A percentile compares a stretch with the other conserved stretches of the same genome.
Evolutionary conservation across 257 asterid genomes (phyloP).

Genomic region (Echites panduratus): DNA sequence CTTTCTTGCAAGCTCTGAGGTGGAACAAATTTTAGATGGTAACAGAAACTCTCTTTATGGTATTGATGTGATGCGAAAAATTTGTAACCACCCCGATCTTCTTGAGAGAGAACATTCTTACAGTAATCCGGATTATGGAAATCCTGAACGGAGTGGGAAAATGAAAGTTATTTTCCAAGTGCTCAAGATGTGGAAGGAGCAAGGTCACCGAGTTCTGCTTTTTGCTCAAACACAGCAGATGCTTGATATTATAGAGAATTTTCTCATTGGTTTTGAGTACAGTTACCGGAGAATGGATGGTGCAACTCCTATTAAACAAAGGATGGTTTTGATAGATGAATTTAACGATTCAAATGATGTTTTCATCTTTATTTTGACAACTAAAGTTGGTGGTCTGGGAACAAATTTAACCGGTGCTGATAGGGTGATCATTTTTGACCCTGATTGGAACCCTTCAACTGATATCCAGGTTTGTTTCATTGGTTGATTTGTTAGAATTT

Average conservation of each 20-base stretch:
- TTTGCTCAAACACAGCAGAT: conserved; percentile 94
- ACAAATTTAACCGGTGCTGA: conserved; percentile 95
- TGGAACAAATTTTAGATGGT: conserved; percentile 87
- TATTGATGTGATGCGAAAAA: conserved; percentile 94
- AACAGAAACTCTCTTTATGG: conserved; percentile 82
- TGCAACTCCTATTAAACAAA: conserved; percentile 73
- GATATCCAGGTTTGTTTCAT: conserved; percentile 76
- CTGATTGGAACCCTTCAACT: conserved; percentile 99
- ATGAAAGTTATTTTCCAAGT: conserved; percentile 85
- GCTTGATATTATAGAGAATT: conserved; percentile 94
- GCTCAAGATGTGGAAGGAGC: conserved; percentile 92
- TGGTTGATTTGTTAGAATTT: conserved; percentile 10
- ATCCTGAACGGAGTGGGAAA: conserved; percentile 86
- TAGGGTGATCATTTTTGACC: conserved; percentile 95
- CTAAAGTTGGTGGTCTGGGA: conserved; percentile 97
- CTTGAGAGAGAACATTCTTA: conserved; percentile 87
- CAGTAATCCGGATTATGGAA: conserved; percentile 89
- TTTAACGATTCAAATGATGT: conserved; percentile 75
- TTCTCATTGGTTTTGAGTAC: conserved; percentile 44
- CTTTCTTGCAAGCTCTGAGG: conserved; percentile 97
- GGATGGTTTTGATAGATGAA: conserved; percentile 92
- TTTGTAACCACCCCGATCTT: conserved; percentile 98
- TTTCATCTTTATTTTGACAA: conserved; percentile 78
- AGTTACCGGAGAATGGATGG: conserved; percentile 97
- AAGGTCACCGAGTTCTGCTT: conserved; percentile 95